Conservation (phyloP, 441 rosid genomes). For the Monsonia emarginata region DNA sequence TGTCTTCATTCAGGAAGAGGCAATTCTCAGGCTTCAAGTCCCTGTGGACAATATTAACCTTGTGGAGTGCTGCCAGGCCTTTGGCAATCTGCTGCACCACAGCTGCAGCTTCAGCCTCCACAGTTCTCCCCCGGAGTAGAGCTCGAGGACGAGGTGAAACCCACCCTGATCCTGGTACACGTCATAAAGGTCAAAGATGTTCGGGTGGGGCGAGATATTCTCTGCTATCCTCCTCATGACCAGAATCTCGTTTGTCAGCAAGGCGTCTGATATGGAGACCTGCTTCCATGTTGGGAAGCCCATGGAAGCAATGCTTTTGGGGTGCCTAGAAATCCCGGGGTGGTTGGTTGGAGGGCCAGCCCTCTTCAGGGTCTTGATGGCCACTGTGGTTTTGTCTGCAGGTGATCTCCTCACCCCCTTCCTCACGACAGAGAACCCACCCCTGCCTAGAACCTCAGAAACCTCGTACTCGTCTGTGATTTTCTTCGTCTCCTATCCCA, state of each 20-base stretch:
- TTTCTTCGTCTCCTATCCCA: slow-evolving; percentile 46
- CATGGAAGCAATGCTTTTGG: slow-evolving; percentile 19
- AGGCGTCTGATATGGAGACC: slow-evolving; percentile 48
- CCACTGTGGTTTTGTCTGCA: slow-evolving; percentile 28
- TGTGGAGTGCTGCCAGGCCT: slow-evolving; percentile 47
- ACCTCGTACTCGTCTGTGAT: slow-evolving; percentile 50
- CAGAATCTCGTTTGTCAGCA: slow-evolving; percentile 58
- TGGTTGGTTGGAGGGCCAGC: slow-evolving; percentile 22
- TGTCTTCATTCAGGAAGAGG: slow-evolving; percentile 35
- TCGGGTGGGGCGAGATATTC: slow-evolving; percentile 55
- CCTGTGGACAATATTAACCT: slow-evolving; percentile 50
- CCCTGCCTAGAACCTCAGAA: slow-evolving; percentile 42
- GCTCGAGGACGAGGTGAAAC: slow-evolving; percentile 58
- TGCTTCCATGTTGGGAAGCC: slow-evolving; percentile 38
- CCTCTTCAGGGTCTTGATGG: slow-evolving; percentile 57
- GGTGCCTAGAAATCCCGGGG: slow-evolving; percentile 14
- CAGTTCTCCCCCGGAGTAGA: slow-evolving; percentile 55
- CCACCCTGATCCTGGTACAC: slow-evolving; percentile 55
- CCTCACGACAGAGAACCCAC: slow-evolving; percentile 69
- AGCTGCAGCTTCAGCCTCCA: slow-evolving; percentile 46
- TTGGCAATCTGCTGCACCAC: slow-evolving; percentile 50
- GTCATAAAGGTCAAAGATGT: slow-evolving; percentile 56
- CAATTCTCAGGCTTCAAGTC: slow-evolving; percentile 72
- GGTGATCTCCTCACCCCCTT: slow-evolving; percentile 31
- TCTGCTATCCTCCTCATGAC: slow-evolving; percentile 63